These are phyloP conservation scores for Stagonosporopsis vannaccii DNA, from an alignment of 2,329 filamentous ascomycete genomes.

Conservation along the genomic window DNA sequence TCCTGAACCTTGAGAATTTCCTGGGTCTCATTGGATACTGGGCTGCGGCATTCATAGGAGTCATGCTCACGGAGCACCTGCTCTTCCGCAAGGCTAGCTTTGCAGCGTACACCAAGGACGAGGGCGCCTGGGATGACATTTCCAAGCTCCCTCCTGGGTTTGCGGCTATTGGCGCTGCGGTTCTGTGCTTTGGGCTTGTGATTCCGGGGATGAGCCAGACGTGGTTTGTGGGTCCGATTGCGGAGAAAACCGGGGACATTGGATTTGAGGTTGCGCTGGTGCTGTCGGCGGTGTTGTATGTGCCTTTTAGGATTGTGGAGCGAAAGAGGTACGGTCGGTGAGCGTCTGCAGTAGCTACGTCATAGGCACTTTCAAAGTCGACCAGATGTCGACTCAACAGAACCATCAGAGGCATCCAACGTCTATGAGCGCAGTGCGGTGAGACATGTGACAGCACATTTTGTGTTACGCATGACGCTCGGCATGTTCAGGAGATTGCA, in stretches of 20 bases:
- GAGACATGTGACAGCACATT: slow-evolving; percentile 12
- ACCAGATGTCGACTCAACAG: background rate
- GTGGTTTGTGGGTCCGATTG: slow-evolving; percentile 69
- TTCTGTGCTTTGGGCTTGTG: slow-evolving; percentile 56
- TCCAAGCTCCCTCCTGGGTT: slow-evolving; percentile 51
- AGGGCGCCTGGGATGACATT: slow-evolving; percentile 50
- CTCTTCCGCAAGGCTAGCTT: slow-evolving; percentile 47
- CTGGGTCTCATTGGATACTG: slow-evolving; percentile 48
- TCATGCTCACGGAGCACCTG: slow-evolving; percentile 48
- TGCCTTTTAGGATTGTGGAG: slow-evolving; percentile 54
- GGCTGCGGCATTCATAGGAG: slow-evolving; percentile 44
- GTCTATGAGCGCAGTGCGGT: background rate
- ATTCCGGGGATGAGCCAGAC: slow-evolving; percentile 67
- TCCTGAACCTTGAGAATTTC: slow-evolving; percentile 59
- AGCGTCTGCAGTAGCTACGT: background rate
- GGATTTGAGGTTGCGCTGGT: slow-evolving; percentile 70
- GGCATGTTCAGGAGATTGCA: slow-evolving; percentile 22
- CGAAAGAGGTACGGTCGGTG: slow-evolving; percentile 33
- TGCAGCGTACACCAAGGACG: slow-evolving; percentile 47
- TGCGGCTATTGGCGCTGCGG: slow-evolving; percentile 50
- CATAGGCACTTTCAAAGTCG: background rate
- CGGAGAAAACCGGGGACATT: slow-evolving; percentile 67
- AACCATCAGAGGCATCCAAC: background rate
- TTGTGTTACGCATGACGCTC: slow-evolving; percentile 14
- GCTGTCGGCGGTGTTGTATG: slow-evolving; percentile 54